Conservation (phyloP, 2,329 filamentous ascomycete genomes). For the Penicillium aurantiogriseum region DNA sequence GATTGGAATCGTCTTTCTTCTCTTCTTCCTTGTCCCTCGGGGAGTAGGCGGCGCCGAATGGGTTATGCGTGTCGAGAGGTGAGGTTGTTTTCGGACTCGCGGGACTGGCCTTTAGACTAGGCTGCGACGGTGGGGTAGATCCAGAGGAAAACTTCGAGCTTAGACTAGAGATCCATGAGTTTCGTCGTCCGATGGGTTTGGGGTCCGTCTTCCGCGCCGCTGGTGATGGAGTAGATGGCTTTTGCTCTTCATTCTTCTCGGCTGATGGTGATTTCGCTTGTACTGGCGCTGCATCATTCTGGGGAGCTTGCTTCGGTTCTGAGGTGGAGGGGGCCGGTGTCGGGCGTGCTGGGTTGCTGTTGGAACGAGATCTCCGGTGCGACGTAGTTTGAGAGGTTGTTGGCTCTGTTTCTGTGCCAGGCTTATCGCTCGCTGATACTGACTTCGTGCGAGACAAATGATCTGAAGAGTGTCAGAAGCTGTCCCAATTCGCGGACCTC, state of each 20-base stretch:
- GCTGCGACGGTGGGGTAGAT: constrained; percentile 42
- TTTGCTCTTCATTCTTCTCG: constrained; percentile 25
- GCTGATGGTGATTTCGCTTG: constrained; percentile 19
- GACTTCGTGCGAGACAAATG: constrained; percentile 39
- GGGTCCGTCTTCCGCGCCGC: constrained; percentile 27
- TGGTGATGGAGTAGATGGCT: constrained; percentile 21
- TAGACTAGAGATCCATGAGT: constrained; percentile 91
- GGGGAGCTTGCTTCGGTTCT: constrained; percentile 16
- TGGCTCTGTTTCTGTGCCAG: constrained; percentile 25
- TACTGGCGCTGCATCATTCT: constrained; percentile 15
- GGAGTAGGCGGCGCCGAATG: constrained; percentile 45
- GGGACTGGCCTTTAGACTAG: constrained; percentile 31
- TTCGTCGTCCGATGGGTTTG: constrained; percentile 52
- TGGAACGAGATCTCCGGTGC: constrained; percentile 27
- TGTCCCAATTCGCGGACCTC: neutral
- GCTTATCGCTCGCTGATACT: constrained; percentile 34
- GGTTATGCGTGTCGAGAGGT: constrained; percentile 43
- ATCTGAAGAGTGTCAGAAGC: constrained; percentile 26
- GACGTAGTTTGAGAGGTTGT: constrained; percentile 15
- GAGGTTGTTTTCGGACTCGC: constrained; percentile 32
- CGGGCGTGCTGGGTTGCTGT: constrained; percentile 21
- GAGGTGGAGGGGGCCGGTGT: constrained; percentile 12
- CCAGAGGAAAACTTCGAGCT: constrained; percentile 83
- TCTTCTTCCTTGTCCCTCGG: constrained; percentile 47
- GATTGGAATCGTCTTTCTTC: constrained; percentile 33